Evolutionary conservation across 1,139 yeast species (phyloP), one percentile per base, ranked within the genome.

Genomic region (Candida pseudocylindracea): DNA sequence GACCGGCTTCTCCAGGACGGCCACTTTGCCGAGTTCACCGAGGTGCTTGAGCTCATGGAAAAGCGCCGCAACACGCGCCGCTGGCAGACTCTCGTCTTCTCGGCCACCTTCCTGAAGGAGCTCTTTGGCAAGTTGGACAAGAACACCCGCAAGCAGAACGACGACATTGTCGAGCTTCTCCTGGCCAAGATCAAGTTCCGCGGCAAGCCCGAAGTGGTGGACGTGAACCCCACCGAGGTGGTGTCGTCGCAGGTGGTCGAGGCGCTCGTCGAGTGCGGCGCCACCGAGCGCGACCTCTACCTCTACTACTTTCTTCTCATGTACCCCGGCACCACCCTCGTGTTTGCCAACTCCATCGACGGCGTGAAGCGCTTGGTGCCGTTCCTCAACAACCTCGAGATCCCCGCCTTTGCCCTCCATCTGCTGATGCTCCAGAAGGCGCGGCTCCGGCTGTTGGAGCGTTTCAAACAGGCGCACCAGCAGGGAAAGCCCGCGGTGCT

Each of bases 371-470:
- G 94, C 40, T 49, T 91, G 27, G 75, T 72, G 7, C 91, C 92
- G 9, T 63, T 76, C 38, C 58, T 91, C 39, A 72, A 64, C 39
- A 70, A 71, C 46, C 59, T 91, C 35, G 67, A 67, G 12, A 59
- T 85, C 30, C 71, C 81, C 2, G 65, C 93, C 1, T 74, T 76
- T 45, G 75, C 88, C 7, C 67, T 91, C 33, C 96, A 91, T 49
- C 83, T 96, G 2, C 74, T 85, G 24, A 88, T 91, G 96, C 67
- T 79, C 33, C 99, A 91, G 49, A 88, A 83, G 45, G 94, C 80
- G 49, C 71, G 99, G 47, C 57, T 91, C 43, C 65, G 88, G 43
- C 69, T 91, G 7, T 57, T 91, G 43, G 99, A 91, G 48, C 62
- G 67, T 38, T 76, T 73, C 51, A 66, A 63, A 41, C 64, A 57